phyloP scores from a whole-genome alignment of 306 rosid species.

The Castanopsis chinensis region DNA sequence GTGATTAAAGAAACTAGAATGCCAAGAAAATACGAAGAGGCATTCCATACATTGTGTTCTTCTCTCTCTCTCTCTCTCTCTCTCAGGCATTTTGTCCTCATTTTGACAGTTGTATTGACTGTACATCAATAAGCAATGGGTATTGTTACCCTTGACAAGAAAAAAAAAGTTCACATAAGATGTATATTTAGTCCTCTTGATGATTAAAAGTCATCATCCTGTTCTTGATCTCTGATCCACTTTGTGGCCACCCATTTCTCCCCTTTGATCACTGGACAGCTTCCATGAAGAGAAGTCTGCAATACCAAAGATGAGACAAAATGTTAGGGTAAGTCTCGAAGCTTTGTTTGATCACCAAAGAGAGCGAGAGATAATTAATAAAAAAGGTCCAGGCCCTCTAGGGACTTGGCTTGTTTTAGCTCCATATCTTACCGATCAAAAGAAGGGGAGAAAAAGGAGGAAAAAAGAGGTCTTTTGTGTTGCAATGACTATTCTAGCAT shows the following conservation, averaged over 20 bases:
- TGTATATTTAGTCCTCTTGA: neutral
- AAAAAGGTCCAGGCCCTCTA: neutral
- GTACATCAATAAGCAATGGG: neutral
- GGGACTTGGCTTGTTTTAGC: neutral
- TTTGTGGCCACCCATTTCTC: slow-evolving; percentile 77
- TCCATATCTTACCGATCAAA: neutral
- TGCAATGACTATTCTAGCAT: neutral
- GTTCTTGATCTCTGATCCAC: slow-evolving; percentile 53
- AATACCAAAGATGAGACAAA: slow-evolving; percentile 1
- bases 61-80: neutral
- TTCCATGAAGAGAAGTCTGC: slow-evolving; percentile 69
- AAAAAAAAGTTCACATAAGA: neutral
- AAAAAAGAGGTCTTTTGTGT: neutral
- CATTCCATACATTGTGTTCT: neutral
- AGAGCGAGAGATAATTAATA: neutral
- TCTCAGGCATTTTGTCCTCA: neutral
- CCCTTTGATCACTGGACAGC: slow-evolving; percentile 68
- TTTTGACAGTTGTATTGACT: neutral
- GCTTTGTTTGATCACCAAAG: neutral
- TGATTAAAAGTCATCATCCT: slow-evolving; percentile 3
- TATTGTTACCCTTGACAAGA: neutral
- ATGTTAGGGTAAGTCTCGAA: neutral
- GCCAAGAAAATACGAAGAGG: neutral
- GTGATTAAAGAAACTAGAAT: neutral
- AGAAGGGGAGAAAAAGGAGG: neutral